Base-by-base conservation (phyloP, 805 yeast genomes). In the Wickerhamomyces silvicola region DNA sequence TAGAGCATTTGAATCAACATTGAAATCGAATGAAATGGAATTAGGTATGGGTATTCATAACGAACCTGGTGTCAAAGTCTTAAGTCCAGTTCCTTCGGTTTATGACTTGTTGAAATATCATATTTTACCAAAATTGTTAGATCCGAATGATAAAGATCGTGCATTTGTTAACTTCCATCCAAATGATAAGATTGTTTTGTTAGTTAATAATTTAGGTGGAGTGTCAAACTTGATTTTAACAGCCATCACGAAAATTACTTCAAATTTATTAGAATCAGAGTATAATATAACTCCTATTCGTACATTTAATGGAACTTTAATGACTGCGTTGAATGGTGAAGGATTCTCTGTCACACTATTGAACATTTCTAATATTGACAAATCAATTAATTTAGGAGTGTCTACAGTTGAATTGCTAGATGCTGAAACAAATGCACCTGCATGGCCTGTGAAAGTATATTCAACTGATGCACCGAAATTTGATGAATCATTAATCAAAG, bases 1-100 rank as follows among this genome's bases (percentile, higher is more conserved):
- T 5, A 73, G 83, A 46, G 71, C 68, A 35, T 68, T 66, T 33
- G 80, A 72, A 48, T 62, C 66, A 20, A 54, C 59, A 34, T 68
- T 85, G 39, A 68, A 60, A 18, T 68, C 57, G 4, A 64, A 76
- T 36, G 85, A 83, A 56, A 80, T 82, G 52, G 97, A 88, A 56
- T 68, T 88, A 37, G 97, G 97, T 18, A 80, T 88, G 78, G 97
- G 97, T 27, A 88, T 88, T 39, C 97, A 88, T 59, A 88, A 88
- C 50, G 97, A 88, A 56, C 92, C 95, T 1, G 97, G 97, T 39
- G 78, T 78, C 36, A 66, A 70, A 48, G 48, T 58, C 11, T 42
- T 66, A 16, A 60, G 60, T 12, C 68, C 68, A 32, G 74, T 88
- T 45, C 96, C 97, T 17, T 54, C 73, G 1, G 73, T 85, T 31